Base-by-base conservation (phyloP, 2,329 filamentous ascomycete genomes). In the Paecilomyces sp. region DNA sequence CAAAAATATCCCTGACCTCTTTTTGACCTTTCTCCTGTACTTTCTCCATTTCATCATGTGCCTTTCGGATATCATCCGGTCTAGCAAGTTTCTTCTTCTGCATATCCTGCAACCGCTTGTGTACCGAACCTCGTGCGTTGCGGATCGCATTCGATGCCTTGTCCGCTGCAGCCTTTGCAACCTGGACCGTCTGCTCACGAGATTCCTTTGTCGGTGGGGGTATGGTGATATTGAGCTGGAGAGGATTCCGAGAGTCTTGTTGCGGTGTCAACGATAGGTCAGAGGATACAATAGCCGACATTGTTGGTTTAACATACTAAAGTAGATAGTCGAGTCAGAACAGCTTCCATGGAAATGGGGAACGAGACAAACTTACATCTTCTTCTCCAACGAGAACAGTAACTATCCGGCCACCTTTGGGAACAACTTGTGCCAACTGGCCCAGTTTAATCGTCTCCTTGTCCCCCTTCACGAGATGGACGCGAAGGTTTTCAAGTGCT, bases 391-490 rank as follows among this genome's bases (percentile, higher is more conserved):
- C 84, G 24, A 88, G 70, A n/a, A 90, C 77, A 60, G 84, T 82
- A 31, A 89, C 71, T 65, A 79, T 80, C 58, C 86, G 74, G 11
- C 86, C 80, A 28, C 82, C 86, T 66, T 87, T 86, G 0, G 85
- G 85, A 47, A 89, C 77, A 15, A 90, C 84, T 68, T 88, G 87
- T 2, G 86, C 87, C 59, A 90, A 68, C 68, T 89, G 86, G 9
- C 82, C 80, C 56, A 90, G 66, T 62, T 76, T 79, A 55, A 83
- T 78, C 1, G 74, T 82, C 60, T 82, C 77, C 60, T 82, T 84
- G 24, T 58, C 66, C 22, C 72, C 73, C 74, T 86, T 84, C 60
- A 76, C 79, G 55, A 87, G 66, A 56, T 81, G 76, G n/a, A 90
- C 86, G 41, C 81, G 80, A 57, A 90, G 66, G 22, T 73, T 76